A percentile compares a stretch with the other conserved stretches of the same genome.
Conservation (phyloP, 148 eudicot genomes). For the Fagopyrum homotropicum region DNA sequence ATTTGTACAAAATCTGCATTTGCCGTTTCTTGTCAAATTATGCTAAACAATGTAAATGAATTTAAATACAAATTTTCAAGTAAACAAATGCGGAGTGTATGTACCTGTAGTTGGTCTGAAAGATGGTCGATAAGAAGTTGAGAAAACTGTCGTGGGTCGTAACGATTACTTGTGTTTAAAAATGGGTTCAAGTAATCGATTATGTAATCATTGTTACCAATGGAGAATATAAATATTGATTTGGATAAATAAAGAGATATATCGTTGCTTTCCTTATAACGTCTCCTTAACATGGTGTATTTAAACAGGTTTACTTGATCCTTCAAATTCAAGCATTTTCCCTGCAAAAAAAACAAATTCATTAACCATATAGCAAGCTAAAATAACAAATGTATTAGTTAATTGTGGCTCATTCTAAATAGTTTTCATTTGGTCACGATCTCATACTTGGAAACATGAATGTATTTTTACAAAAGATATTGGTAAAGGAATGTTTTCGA, state of each 20-base stretch:
- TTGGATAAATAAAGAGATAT: slow-evolving; percentile 33
- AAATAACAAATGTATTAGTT: too few relatives aligned
- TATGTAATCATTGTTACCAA: slow-evolving; percentile 56
- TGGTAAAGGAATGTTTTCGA: too few relatives aligned
- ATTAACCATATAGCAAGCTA: too few relatives aligned
- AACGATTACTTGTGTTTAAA: slow-evolving; percentile 12
- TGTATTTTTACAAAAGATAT: too few relatives aligned
- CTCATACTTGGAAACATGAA: too few relatives aligned
- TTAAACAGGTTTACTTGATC: slow-evolving; percentile 42
- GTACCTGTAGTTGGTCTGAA: slow-evolving; percentile 35
- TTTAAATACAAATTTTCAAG: too few relatives aligned
- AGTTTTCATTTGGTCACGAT: too few relatives aligned
- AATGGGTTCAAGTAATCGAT: slow-evolving; percentile 29
- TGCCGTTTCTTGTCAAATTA: neutral
- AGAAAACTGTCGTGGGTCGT: slow-evolving; percentile 33
- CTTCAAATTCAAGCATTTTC: slow-evolving; percentile 47
- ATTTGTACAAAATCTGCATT: slow-evolving; percentile 32
- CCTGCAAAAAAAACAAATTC: slow-evolving; percentile 27
- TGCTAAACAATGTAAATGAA: too few relatives aligned
- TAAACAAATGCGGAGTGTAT: neutral
- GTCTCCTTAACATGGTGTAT: slow-evolving; percentile 23
- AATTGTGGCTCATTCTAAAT: too few relatives aligned
- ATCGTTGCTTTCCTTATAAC: neutral
- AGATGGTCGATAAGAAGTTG: slow-evolving; percentile 29
- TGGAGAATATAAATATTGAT: slow-evolving; percentile 34